phyloP scores from a whole-genome alignment of 148 eudicot species.

The Fallopia convolvulus region DNA sequence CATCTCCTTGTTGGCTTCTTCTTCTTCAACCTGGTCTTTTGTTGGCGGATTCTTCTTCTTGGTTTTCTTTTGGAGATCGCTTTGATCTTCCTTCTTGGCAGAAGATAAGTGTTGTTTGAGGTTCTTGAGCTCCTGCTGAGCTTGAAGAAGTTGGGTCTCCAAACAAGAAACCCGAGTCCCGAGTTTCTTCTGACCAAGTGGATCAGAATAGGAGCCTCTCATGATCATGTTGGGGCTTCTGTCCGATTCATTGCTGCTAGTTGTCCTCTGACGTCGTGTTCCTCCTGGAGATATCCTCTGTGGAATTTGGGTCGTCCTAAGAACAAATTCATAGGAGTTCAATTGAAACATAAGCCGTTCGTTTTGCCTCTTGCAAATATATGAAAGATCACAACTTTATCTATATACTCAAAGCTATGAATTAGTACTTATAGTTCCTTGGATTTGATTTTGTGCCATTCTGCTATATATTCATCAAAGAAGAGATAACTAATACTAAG shows the following conservation, averaged over 20 bases:
- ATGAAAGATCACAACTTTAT: not conserved
- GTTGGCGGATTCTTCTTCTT: constrained; percentile 24
- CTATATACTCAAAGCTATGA: not conserved
- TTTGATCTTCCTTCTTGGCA: constrained; percentile 67
- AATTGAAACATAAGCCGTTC: not conserved
- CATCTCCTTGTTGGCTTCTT: constrained; percentile 40
- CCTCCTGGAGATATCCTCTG: constrained; percentile 50
- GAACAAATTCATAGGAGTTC: not conserved
- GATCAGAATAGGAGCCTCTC: constrained; percentile 49
- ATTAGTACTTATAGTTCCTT: no score
- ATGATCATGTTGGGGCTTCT: constrained; percentile 52
- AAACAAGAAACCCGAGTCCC: constrained; percentile 71
- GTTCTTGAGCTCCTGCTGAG: constrained; percentile 74
- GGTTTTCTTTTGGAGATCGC: constrained; percentile 32
- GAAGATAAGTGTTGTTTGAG: constrained; percentile 67
- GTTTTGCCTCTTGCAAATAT: not conserved
- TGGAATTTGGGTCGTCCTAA: constrained; percentile 62
- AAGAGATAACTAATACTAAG: not conserved
- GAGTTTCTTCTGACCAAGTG: constrained; percentile 55
- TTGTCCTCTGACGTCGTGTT: constrained; percentile 40
- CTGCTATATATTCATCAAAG: not conserved
- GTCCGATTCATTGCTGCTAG: constrained; percentile 70
- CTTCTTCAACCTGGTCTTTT: constrained; percentile 20
- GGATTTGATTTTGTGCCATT: not conserved
- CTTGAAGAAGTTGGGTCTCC: constrained; percentile 80